Conservation (phyloP, 164 flowering plant genomes). For the Vitis rupestris region DNA sequence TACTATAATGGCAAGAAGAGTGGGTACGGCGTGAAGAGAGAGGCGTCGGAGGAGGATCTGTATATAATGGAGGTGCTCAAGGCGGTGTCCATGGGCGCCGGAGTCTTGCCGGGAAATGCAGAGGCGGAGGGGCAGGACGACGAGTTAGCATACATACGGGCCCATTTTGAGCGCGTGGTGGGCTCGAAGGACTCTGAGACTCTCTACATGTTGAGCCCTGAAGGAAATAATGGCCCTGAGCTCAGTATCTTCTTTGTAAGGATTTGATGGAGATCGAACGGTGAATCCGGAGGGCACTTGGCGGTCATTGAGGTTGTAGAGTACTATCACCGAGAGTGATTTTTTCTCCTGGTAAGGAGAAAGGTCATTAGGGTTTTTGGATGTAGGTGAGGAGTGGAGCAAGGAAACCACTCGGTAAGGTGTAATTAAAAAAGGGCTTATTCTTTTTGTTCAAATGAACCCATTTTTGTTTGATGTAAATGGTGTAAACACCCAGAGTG, state of each 20-base stretch:
- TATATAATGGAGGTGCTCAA: conserved; percentile 59
- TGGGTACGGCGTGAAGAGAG: conserved; percentile 63
- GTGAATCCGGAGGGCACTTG: too few relatives aligned
- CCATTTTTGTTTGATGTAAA: too few relatives aligned
- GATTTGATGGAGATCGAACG: conserved; percentile 25
- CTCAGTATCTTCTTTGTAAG: conserved; percentile 77
- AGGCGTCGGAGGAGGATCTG: conserved; percentile 61
- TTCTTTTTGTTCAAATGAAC: too few relatives aligned
- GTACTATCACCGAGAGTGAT: too few relatives aligned
- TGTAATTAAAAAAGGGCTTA: too few relatives aligned
- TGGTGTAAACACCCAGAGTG: too few relatives aligned
- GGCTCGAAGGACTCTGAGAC: conserved; percentile 87
- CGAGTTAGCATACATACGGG: conserved; percentile 75
- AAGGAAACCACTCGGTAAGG: too few relatives aligned
- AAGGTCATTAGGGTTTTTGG: too few relatives aligned
- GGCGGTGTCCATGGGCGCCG: conserved; percentile 78
- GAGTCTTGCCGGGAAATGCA: conserved; percentile 53
- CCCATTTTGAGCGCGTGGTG: conserved; percentile 70
- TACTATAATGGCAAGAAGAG: conserved; percentile 64
- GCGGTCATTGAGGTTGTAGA: too few relatives aligned
- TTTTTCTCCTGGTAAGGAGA: too few relatives aligned
- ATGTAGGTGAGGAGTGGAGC: too few relatives aligned
- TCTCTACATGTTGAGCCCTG: conserved; percentile 76
- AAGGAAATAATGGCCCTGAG: conserved; percentile 77
- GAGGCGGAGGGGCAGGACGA: conserved; percentile 55